Base-by-base conservation (phyloP, 1,139 yeast genomes). In the Hyphopichia fennica region DNA sequence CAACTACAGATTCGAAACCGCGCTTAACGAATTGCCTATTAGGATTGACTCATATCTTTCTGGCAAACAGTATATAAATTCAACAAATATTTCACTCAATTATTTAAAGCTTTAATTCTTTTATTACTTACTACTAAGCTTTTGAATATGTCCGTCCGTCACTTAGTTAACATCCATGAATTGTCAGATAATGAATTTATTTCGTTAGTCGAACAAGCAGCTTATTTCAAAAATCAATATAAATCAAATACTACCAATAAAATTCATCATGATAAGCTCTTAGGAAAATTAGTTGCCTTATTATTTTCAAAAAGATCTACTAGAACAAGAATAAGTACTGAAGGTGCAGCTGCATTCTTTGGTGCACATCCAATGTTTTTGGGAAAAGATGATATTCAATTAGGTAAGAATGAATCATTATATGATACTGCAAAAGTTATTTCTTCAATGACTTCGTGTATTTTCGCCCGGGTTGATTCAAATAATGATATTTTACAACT, bases 361-460 rank as follows among this genome's bases (percentile, higher is more conserved):
- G 99, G 99, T 16, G 99, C 95, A 7, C 95, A 84, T 52, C 96
- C 99, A 13, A 87, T 93, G 95, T 93, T 93, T 58, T 75, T 93
- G 51, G 98, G 99, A 41, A 88, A 86, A 56, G 97, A 91, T 53
- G 99, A 93, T 57, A 93, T 93, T 57, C 99, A 93, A 67, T 73
- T 93, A 45, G 99, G 99, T 52, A 93, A 89, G 36, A 93, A 93
- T 60, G 99, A 93, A 70, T 79, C 95, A 0, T 67, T 88, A 47
- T 84, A 87, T 55, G 99, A 93, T 63, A 85, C 97, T 1, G 78
- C 96, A 19, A 81, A 79, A 52, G 96, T 93, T 33, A 81, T 93
- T 9, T 87, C 96, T 15, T 90, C 97, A 2, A 93, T 93, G 99
- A 87, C 95, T 1, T 84, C 96, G 14, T 86, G 96, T 54, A 82